phyloP scores from a whole-genome alignment of 2,329 filamentous ascomycete genomes.

The Diplocarpon rosae region DNA sequence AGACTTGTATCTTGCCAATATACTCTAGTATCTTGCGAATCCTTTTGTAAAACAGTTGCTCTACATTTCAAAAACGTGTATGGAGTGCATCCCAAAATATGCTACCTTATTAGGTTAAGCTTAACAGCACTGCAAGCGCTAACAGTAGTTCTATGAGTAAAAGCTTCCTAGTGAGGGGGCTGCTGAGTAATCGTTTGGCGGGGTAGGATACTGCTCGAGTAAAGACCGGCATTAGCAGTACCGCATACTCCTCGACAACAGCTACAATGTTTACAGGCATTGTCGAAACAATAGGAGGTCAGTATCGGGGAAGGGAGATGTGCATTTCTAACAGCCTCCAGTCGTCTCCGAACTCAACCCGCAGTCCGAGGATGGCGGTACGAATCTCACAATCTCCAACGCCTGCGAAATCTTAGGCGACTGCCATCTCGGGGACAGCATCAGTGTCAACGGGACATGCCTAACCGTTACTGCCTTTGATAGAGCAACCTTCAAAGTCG shows the following conservation, averaged over 20 bases:
- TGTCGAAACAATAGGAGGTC: constrained; percentile 86
- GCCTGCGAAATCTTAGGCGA: constrained; percentile 64
- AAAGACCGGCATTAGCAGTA: background rate
- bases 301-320: constrained; percentile 23
- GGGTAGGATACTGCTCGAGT: too few species aligned
- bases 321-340: constrained; percentile 29
- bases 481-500: constrained; percentile 65
- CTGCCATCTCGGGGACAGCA: constrained; percentile 82
- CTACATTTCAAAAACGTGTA: too few species aligned
- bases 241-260: background rate
- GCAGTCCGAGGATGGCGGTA: constrained; percentile 76
- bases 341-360: constrained; percentile 73
- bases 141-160: too few species aligned
- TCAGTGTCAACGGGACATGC: constrained; percentile 90
- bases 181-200: too few species aligned
- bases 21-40: too few species aligned
- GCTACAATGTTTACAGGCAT: constrained; percentile 83
- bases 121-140: too few species aligned
- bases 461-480: constrained; percentile 76
- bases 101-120: too few species aligned
- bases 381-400: constrained; percentile 76
- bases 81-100: too few species aligned
- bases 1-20: too few species aligned
- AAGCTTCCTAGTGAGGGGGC: too few species aligned
- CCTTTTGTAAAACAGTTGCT: too few species aligned